Percentiles rank a stretch among this genome's conserved stretches.
Conservation (phyloP, 495 filamentous ascomycete genomes). For the Annulohypoxylon maeteangense region DNA sequence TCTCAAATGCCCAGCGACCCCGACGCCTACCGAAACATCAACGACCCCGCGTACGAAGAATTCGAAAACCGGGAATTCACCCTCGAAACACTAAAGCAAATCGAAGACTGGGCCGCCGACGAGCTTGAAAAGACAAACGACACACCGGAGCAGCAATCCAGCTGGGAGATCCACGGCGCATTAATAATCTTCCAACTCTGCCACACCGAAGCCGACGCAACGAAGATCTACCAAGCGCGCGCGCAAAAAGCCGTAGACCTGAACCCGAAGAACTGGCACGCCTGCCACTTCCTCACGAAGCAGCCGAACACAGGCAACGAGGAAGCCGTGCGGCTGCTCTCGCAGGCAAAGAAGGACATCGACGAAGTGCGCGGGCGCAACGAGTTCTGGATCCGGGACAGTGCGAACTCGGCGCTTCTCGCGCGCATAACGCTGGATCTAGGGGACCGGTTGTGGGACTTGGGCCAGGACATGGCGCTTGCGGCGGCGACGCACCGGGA, state of each 20-base stretch:
- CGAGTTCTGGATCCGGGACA: conserved; percentile 37
- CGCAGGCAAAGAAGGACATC: conserved; percentile 38
- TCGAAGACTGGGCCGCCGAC: conserved; percentile 37
- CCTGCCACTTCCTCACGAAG: conserved; percentile 48
- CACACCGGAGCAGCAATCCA: conserved; percentile 36
- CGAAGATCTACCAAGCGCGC: conserved; percentile 36
- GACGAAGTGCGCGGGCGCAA: conserved; percentile 36
- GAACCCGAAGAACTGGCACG: conserved; percentile 53
- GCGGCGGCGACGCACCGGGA: conserved; percentile 44
- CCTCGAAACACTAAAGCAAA: conserved; percentile 22
- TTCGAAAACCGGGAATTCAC: conserved; percentile 34
- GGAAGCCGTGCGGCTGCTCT: conserved; percentile 47
- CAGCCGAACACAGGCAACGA: conserved; percentile 41
- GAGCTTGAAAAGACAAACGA: conserved; percentile 28
- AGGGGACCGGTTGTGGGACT: conserved; percentile 50
- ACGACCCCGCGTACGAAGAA: neutral
- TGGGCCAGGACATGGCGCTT: conserved; percentile 43
- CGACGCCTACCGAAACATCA: conserved; percentile 1
- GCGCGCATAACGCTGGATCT: conserved; percentile 50
- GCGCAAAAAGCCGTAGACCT: conserved; percentile 49
- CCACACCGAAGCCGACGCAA: conserved; percentile 18
- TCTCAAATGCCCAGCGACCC: conserved; percentile 36
- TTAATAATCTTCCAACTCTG: conserved; percentile 46
- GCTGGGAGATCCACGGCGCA: conserved; percentile 54
- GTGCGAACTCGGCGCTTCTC: conserved; percentile 37